phyloP scores from a whole-genome alignment of 1,284 basidiomycete genomes.

The Microbotryum silenes-acaulis region DNA sequence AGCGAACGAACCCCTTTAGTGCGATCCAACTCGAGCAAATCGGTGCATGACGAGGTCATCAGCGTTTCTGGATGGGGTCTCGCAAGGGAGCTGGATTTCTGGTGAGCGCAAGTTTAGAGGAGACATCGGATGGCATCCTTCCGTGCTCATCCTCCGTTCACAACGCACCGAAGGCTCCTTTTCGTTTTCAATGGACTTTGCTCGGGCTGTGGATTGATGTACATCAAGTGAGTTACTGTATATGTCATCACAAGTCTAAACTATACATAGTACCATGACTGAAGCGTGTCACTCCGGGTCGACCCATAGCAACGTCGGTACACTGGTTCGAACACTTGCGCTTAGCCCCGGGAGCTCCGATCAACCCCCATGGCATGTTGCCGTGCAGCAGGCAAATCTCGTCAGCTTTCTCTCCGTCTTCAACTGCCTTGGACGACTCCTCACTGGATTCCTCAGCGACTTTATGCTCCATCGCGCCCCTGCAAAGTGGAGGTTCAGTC shows the following conservation, averaged over 20 bases:
- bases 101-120: not conserved
- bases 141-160: not conserved
- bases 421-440: slow-evolving; percentile 28
- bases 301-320: slow-evolving; percentile 28
- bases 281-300: not conserved
- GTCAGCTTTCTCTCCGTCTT: slow-evolving; percentile 31
- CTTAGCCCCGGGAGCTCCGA: not conserved
- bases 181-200: slow-evolving; percentile 22
- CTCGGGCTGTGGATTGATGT: slow-evolving; percentile 18
- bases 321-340: slow-evolving; percentile 17
- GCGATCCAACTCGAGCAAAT: not conserved
- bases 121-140: not conserved
- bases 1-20: not conserved
- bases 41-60: too few relatives aligned
- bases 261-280: too few relatives aligned
- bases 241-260: too few relatives aligned
- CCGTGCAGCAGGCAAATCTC: slow-evolving; percentile 18
- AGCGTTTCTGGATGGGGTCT: slow-evolving; percentile 14
- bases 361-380: not conserved
- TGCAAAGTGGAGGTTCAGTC: not conserved
- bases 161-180: not conserved
- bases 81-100: slow-evolving; percentile 22
- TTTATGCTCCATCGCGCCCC: slow-evolving; percentile 15
- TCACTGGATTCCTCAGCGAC: slow-evolving; percentile 21
- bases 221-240: not conserved